phyloP scores from a whole-genome alignment of 2,329 filamentous ascomycete genomes.

The Colletotrichum chrysophilum region DNA sequence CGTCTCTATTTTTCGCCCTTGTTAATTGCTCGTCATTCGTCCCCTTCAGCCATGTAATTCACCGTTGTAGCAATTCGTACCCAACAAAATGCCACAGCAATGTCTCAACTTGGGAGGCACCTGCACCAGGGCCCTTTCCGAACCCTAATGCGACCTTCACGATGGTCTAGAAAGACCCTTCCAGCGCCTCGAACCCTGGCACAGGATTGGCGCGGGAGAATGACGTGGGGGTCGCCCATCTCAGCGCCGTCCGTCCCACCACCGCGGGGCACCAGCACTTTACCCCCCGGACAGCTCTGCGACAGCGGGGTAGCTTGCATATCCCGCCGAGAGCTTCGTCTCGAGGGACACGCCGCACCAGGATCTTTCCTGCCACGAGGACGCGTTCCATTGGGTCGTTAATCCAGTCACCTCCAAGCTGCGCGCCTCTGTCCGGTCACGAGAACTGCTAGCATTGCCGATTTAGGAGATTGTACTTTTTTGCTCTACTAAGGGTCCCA shows the following conservation, averaged over 20 bases:
- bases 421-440: neutral
- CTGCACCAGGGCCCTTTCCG: neutral
- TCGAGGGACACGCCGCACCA: neutral
- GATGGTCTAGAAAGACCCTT: neutral
- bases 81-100: neutral
- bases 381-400: constrained; percentile 3
- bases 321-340: neutral
- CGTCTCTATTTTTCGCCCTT: neutral
- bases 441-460: constrained; percentile 1
- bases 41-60: neutral
- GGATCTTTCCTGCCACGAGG: neutral
- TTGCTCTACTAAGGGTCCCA: neutral
- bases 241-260: neutral
- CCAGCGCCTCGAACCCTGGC: neutral
- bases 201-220: constrained; percentile 18
- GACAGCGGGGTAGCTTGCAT: constrained; percentile 17
- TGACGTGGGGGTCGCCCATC: constrained; percentile 10
- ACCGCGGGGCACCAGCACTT: constrained; percentile 9
- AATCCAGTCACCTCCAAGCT: neutral
- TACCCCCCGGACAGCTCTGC: neutral
- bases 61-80: neutral
- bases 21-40: neutral
- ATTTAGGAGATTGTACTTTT: neutral
- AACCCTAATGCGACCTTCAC: neutral
- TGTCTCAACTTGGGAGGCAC: neutral